Percentiles rank a stretch among this genome's conserved stretches.
These are phyloP conservation scores for Aspergillus fructus DNA, from an alignment of 2,329 filamentous ascomycete species.

Conservation along the genomic window DNA sequence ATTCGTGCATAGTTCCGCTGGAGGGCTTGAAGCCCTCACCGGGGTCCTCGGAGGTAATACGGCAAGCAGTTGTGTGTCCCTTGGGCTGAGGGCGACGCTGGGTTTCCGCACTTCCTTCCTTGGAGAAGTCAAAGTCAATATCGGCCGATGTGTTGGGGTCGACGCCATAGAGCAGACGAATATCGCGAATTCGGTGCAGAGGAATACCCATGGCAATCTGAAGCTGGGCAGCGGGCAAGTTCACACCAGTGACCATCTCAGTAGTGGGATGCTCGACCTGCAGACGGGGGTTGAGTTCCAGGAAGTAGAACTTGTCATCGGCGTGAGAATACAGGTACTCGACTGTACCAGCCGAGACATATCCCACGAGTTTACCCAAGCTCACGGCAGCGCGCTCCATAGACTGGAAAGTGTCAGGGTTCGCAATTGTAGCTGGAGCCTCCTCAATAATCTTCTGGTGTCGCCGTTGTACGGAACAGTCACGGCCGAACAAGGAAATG, in stretches of 20 bases:
- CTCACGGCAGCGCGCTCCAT: constrained; percentile 98
- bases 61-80: constrained; percentile 95
- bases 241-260: constrained; percentile 98
- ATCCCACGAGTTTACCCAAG: constrained; percentile 89
- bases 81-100: constrained; percentile 91
- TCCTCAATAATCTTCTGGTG: constrained; percentile 99
- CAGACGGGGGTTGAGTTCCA: constrained; percentile 97
- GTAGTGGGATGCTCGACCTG: constrained; percentile 99
- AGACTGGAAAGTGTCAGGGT: constrained; percentile 79
- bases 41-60: constrained; percentile 98
- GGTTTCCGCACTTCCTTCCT: constrained; percentile 74
- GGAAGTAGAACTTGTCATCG: constrained; percentile 99
- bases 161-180: constrained; percentile 91
- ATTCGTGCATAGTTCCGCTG: constrained; percentile 96
- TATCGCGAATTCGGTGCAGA: constrained; percentile 91
- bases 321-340: constrained; percentile 98
- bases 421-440: constrained; percentile 94
- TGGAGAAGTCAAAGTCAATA: constrained; percentile 96
- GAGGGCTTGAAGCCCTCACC: constrained; percentile 99
- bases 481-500: constrained; percentile 96
- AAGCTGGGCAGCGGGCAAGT: constrained; percentile 93
- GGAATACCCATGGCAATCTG: constrained; percentile 99
- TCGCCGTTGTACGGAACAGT: constrained; percentile 96
- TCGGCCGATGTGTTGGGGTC: constrained; percentile 82
- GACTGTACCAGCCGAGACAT: constrained; percentile 97